Base-by-base conservation (phyloP, 306 rosid species). In the Argentina anserina region DNA sequence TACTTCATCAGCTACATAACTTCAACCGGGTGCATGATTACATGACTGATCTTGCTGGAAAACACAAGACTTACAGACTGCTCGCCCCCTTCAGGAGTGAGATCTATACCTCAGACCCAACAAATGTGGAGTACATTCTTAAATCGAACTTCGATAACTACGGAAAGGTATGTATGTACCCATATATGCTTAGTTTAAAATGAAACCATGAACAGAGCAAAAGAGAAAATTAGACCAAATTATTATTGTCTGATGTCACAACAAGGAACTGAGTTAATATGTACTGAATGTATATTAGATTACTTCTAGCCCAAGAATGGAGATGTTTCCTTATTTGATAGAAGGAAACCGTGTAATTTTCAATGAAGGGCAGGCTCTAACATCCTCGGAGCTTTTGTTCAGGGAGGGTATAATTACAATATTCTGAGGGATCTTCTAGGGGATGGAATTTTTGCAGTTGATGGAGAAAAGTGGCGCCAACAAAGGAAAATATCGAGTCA, bases 401-500 rank as follows among this genome's bases (percentile, higher is more conserved):
- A 91, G 97, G 97, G 97, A 11, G 67, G 71, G 59, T 75, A 87
- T 78, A 88, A 85, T 79, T 82, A 87, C 74, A 42, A 75, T 33
- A 82, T 81, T 68, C 86, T 93, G 72, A 89, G 71, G 83, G 97
- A 90, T 83, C 88, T 93, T 70, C 87, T 93, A 9, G 98, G 98
- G 56, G 90, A 90, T 77, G 98, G 96, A 23, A 93, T 93, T 81
- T 93, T 93, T 56, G 21, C 89, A 0, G 95, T 91, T 29, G 97
- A 91, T 76, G 97, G 97, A 12, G 88, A 88, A 42, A 88, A 87
- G 82, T 91, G 97, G 97, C 92, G 89, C 2, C 81, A 91, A 13
- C 95, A 91, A 78, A 91, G 97, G 71, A 91, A 88, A 74, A 49
- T 87, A 71, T 77, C 89, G 61, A 85, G 94, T 81, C 81, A 91